Evolutionary conservation across 1,284 basidiomycete species (phyloP).

Genomic region (Apiotrichum gamsii): DNA sequence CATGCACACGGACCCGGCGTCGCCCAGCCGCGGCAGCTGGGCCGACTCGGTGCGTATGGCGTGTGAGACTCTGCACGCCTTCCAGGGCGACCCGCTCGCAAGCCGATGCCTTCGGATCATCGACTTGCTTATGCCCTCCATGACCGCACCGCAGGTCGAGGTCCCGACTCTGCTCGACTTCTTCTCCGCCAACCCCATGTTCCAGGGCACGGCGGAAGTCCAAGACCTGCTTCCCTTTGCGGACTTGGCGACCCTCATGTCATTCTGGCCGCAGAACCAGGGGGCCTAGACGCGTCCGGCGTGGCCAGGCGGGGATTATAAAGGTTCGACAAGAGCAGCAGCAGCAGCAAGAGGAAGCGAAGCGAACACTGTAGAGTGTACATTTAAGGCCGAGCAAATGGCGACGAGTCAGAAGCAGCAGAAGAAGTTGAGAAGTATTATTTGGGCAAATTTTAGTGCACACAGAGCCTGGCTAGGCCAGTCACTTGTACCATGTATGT

Average conservation of each 20-base stretch:
- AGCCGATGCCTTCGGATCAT: slow-evolving; percentile 17
- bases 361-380: too few relatives aligned
- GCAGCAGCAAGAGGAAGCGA: too few relatives aligned
- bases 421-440: too few relatives aligned
- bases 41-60: slow-evolving; percentile 12
- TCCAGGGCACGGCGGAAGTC: slow-evolving; percentile 4
- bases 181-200: slow-evolving; percentile 12
- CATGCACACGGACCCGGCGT: slow-evolving; percentile 16
- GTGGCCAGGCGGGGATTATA: too few relatives aligned
- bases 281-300: too few relatives aligned
- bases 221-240: slow-evolving; percentile 13
- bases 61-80: slow-evolving; percentile 8
- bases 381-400: too few relatives aligned
- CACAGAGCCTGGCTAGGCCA: too few relatives aligned
- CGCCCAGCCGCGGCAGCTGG: slow-evolving; percentile 9
- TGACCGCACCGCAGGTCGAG: not conserved
- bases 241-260: slow-evolving; percentile 15
- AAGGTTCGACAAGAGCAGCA: too few relatives aligned
- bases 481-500: too few relatives aligned
- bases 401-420: too few relatives aligned
- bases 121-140: slow-evolving; percentile 11
- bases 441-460: too few relatives aligned
- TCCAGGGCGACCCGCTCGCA: slow-evolving; percentile 17
- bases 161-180: slow-evolving; percentile 7
- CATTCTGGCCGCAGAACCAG: slow-evolving; percentile 9